phyloP scores from a whole-genome alignment of 108 stramenopile species.

The Nannochloropsis salina region DNA sequence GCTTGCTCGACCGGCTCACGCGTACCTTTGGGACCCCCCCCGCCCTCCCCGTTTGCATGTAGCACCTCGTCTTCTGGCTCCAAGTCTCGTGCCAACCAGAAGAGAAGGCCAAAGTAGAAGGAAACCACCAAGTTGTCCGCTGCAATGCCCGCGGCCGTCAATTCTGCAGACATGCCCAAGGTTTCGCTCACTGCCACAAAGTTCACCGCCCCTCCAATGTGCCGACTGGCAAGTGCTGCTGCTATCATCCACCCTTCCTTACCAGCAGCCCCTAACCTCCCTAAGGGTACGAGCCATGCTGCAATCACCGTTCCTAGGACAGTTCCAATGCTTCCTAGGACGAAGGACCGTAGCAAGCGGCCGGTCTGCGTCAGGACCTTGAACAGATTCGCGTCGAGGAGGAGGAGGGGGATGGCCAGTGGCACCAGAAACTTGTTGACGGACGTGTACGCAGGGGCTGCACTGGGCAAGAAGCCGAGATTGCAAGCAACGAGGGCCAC shows the following conservation, averaged over 20 bases:
- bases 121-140: constrained; percentile 83
- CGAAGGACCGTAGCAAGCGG: constrained; percentile 66
- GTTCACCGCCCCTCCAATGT: constrained; percentile 92
- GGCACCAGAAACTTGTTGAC: constrained; percentile 63
- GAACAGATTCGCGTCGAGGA: constrained; percentile 72
- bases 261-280: constrained; percentile 56
- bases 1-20: neutral
- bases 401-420: constrained; percentile 74
- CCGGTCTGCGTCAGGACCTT: constrained; percentile 61
- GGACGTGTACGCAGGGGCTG: constrained; percentile 30
- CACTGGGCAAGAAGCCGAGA: constrained; percentile 36
- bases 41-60: neutral
- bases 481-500: constrained; percentile 35
- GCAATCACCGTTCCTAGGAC: constrained; percentile 68
- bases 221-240: constrained; percentile 71
- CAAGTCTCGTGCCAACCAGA: constrained; percentile 36
- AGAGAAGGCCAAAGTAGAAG: constrained; percentile 72
- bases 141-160: constrained; percentile 66
- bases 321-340: constrained; percentile 70
- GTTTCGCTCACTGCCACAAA: constrained; percentile 71
- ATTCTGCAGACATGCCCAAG: constrained; percentile 59
- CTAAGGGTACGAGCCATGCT: constrained; percentile 65
- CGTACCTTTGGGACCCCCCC: neutral
- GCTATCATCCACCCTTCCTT: constrained; percentile 64
- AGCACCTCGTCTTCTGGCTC: constrained; percentile 10